Evolutionary conservation across 495 filamentous ascomycete species (phyloP), one percentile per base, ranked within the genome.

Genomic region (Penicillium samsonianum): DNA sequence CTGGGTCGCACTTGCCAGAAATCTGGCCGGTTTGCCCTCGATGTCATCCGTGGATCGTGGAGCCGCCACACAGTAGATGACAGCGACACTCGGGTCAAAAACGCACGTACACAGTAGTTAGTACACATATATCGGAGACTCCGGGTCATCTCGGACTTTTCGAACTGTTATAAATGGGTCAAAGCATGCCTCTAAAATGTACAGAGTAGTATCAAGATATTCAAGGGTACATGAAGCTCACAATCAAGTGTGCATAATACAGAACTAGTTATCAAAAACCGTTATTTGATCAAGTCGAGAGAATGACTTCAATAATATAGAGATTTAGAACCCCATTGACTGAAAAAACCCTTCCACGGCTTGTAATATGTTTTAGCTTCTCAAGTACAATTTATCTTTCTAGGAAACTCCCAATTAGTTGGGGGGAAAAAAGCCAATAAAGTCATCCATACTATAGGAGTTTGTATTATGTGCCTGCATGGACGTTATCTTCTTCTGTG

Each of bases 31-130:
- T 33, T 40, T 26, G 28, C 40, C 14, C 50, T 59, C 61, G 48
- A 57, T 54, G 56, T 60, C 47, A 42, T 62, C 58, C 56, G 53
- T 37, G 50, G 51, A 38, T 55, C 55, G 57, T 57, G 57, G 58
- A 14, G 49, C 56, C 56, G 42, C 22, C 12, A 0, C 1, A 0
- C 9, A 25, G 53, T 45, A 0, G 20, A 10, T 17, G 26, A 42
- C 41, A 43, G 31, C 23, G 54, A 16, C 46, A 20, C 10, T 10
- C 20, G 9, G 28, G 28, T 17, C 8, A 31, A 41, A 28, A 49
- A 7, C n/a, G 1, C 44, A 11, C 6, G 11, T 28, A 26, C 1
- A 19, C 41, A 20, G 41, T 16, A 8, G 4, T 2, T 16, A 8
- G 35, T 38, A n/a, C 5, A 45, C n/a, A 5, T 45, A 16, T 7